These are phyloP conservation scores for Skeletonema costatum DNA, from an alignment of 108 stramenopile genomes.

Conservation along the genomic window DNA sequence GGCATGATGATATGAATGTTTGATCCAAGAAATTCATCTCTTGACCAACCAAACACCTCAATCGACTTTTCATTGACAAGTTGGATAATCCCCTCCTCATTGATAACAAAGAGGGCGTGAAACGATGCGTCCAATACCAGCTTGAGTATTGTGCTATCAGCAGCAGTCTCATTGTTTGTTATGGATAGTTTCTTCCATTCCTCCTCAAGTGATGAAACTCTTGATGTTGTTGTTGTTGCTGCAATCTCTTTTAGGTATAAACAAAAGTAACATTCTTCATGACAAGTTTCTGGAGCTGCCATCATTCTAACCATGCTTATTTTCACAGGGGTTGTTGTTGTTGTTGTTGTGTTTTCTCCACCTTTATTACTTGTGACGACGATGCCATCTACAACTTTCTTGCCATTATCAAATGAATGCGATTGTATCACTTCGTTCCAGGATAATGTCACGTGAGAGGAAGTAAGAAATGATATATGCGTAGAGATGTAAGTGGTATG, in stretches of 20 bases:
- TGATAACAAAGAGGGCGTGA: conserved; percentile 33
- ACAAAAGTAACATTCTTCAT: conserved; percentile 23
- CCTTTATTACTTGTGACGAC: neutral
- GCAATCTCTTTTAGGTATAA: conserved; percentile 23
- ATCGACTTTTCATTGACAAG: conserved; percentile 25
- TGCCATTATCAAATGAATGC: conserved; percentile 7
- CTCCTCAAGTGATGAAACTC: neutral
- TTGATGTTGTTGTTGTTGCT: neutral
- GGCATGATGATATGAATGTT: conserved; percentile 45
- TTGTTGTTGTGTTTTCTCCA: neutral
- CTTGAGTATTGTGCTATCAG: neutral
- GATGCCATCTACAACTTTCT: neutral
- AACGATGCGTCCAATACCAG: neutral
- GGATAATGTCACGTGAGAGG: neutral
- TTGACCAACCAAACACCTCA: conserved; percentile 36
- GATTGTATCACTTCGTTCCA: conserved; percentile 20
- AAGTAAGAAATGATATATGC: conserved; percentile 12
- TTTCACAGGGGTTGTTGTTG: conserved; percentile 2
- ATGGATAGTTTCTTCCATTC: neutral
- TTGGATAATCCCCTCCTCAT: conserved; percentile 37
- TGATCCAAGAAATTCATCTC: conserved; percentile 28
- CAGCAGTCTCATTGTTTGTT: neutral
- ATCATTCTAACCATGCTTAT: conserved; percentile 23
- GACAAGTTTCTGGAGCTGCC: neutral
- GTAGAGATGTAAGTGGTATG: conserved; percentile 2